phyloP scores from a whole-genome alignment of 495 filamentous ascomycete genomes.

The Annulohypoxylon moriforme region DNA sequence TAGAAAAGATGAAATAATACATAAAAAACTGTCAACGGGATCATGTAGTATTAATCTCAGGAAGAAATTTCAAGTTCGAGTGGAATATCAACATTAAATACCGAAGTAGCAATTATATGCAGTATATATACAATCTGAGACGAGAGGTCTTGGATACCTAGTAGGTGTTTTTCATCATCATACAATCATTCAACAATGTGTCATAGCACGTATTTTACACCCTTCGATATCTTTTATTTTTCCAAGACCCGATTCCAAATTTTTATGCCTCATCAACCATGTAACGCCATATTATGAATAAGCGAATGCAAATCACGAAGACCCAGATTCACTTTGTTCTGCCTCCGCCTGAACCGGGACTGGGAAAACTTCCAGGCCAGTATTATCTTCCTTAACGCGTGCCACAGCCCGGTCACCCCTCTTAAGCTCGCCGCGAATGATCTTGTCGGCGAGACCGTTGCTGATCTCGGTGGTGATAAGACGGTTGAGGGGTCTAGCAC shows the following conservation, averaged over 20 bases:
- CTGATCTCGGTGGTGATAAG: constrained; percentile 89
- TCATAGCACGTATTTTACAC: background rate
- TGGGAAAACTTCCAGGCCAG: constrained; percentile 59
- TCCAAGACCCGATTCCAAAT: background rate
- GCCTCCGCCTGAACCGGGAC: background rate
- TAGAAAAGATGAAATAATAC: constrained; percentile 8
- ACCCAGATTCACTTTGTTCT: constrained; percentile 14
- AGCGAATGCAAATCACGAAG: background rate
- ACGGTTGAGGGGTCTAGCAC: constrained; percentile 92
- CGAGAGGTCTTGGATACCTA: constrained; percentile 16
- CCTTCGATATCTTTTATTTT: background rate
- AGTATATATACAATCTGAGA: constrained; percentile 35
- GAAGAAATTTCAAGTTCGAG: background rate
- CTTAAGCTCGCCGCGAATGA: constrained; percentile 86
- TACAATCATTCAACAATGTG: constrained; percentile 10
- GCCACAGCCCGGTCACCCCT: constrained; percentile 78
- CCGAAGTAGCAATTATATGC: constrained; percentile 12
- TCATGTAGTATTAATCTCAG: background rate
- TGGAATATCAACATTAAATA: constrained; percentile 27
- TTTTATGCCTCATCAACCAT: background rate
- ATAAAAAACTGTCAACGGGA: constrained; percentile 3
- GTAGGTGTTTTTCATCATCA: constrained; percentile 4
- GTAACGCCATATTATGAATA: constrained; percentile 6
- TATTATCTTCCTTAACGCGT: constrained; percentile 66
- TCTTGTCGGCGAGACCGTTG: constrained; percentile 87